Evolutionary conservation across 2,329 filamentous ascomycete species (phyloP).

Genomic region (Colletotrichum coccodes): DNA sequence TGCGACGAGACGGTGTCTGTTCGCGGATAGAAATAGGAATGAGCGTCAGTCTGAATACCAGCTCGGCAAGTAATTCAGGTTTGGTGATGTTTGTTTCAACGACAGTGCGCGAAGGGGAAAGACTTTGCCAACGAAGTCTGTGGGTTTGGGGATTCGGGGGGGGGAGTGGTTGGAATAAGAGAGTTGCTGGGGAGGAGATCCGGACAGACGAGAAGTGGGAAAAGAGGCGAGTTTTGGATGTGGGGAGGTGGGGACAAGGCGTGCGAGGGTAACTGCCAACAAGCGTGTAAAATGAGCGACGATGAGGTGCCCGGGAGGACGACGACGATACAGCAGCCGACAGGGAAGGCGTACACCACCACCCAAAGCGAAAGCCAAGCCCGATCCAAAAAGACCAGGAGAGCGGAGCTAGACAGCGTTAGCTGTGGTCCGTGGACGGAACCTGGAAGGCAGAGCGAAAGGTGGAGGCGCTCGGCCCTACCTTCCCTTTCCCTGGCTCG

Average conservation of each 20-base stretch:
- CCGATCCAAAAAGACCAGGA: background rate
- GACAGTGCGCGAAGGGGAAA: constrained; percentile 34
- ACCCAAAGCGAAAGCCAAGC: constrained; percentile 18
- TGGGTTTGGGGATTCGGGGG: constrained; percentile 28
- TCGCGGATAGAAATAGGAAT: constrained; percentile 32
- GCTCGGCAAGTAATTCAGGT: constrained; percentile 41
- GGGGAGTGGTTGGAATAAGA: constrained; percentile 31
- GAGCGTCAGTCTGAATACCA: constrained; percentile 39
- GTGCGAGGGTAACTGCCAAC: constrained; percentile 3
- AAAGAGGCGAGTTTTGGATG: constrained; percentile 22
- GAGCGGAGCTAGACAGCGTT: background rate
- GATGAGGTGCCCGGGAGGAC: background rate
- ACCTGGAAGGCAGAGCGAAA: background rate
- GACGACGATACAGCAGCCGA: constrained; percentile 20
- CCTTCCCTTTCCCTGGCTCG: constrained; percentile 11
- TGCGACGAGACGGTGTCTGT: constrained; percentile 35
- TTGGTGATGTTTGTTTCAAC: constrained; percentile 37
- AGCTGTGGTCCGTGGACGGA: constrained; percentile 11
- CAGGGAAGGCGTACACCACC: constrained; percentile 14
- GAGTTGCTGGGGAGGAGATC: background rate
- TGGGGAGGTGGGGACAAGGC: constrained; percentile 11
- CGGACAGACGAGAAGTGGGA: constrained; percentile 7
- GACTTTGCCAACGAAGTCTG: constrained; percentile 70
- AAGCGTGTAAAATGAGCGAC: constrained; percentile 7
- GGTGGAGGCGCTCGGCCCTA: constrained; percentile 22